Evolutionary conservation across 148 eudicot species (phyloP).

Genomic region (Vaccinium corymbosum): DNA sequence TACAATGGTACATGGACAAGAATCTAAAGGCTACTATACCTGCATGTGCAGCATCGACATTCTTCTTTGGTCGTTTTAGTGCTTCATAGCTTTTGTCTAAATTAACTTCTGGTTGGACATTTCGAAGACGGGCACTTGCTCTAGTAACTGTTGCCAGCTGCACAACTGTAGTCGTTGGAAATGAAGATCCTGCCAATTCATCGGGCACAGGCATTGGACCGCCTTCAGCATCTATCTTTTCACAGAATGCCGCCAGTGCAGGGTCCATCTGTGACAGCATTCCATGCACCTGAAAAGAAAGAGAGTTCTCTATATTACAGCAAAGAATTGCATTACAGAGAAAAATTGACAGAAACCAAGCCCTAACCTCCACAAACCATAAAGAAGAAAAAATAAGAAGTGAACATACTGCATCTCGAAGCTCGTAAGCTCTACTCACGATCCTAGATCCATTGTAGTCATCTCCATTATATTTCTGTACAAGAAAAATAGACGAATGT

Average conservation of each 20-base stretch:
- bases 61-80: conserved; percentile 78
- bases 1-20: not conserved
- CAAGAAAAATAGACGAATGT: not conserved
- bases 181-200: conserved; percentile 48
- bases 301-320: conserved; percentile 6
- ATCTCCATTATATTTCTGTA: conserved; percentile 86
- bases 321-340: not conserved
- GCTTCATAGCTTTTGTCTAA: conserved; percentile 80
- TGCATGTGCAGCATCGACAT: conserved; percentile 45
- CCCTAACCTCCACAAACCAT: not conserved
- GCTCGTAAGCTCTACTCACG: conserved; percentile 96
- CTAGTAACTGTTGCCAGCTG: conserved; percentile 70
- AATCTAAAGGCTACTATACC: conserved; percentile 36
- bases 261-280: conserved; percentile 99
- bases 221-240: conserved; percentile 87
- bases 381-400: not conserved
- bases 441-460: conserved; percentile 99
- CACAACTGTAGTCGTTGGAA: conserved; percentile 61
- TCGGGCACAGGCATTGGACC: conserved; percentile 77
- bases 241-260: conserved; percentile 82
- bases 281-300: conserved; percentile 72
- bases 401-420: conserved; percentile 84
- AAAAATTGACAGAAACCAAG: not conserved
- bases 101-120: conserved; percentile 91
- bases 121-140: conserved; percentile 93